Base-by-base conservation (phyloP, 2,329 filamentous ascomycete species). In the Microdochium trichocladiopsis region DNA sequence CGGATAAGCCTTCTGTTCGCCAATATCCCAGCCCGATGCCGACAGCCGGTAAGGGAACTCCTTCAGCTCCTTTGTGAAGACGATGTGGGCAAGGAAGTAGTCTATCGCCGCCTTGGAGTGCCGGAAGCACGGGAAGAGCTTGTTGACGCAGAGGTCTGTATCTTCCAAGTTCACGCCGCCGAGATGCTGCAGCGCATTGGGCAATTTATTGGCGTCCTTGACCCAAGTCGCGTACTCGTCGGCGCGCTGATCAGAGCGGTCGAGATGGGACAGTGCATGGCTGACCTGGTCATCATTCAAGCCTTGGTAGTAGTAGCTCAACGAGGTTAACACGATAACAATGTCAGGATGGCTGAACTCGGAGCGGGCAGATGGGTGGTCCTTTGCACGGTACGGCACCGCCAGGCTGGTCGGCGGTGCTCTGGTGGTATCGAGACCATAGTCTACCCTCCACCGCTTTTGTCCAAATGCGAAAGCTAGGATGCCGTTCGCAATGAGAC, bases 1-100 rank as follows among this genome's bases (percentile, higher is more conserved):
- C 0, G 75, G 71, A 21, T 80, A 67, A 0, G 18, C 4, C 51
- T 76, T 83, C 4, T 48, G 48, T 33, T 68, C 61, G 1, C 70
- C 80, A 18, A 89, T 67, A 54, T 90, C 84, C 86, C 85, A 90
- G 0, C 83, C 85, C 0, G 84, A 88, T 0, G 82, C 75, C 0
- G 80, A 82, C 0, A 90, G 65, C 54, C 88, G 89, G 9, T 73
- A 51, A 0, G 78, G 76, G 48, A 87, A 90, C 53, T 87, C 79
- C 22, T 76, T 82, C 55, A 80, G 75, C 22, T 84, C 77, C 28
- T 74, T 80, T 0, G 83, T 74, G 55, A 89, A 89, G 0, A 86
- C 77, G 0, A 84, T 60, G 4, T 72, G 63, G 0, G 67, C 63
- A 0, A 92, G 63, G 59, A 79, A 91, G 56, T 83, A 90, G 55